phyloP scores from a whole-genome alignment of 2,329 filamentous ascomycete genomes.

The Knoxdaviesia capensis region DNA sequence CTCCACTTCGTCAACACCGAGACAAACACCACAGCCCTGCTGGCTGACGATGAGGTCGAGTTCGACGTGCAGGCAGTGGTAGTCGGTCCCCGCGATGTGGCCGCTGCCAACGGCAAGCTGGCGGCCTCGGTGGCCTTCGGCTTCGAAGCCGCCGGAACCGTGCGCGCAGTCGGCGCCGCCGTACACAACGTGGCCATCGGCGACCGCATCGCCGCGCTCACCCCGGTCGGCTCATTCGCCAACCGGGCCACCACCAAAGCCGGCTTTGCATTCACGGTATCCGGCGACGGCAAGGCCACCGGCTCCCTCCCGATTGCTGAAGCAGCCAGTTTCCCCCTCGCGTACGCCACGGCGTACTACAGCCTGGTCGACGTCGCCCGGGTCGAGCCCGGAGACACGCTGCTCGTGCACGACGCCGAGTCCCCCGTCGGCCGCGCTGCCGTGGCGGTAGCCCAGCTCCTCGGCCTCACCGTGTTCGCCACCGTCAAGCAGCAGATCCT shows the following conservation, averaged over 20 bases:
- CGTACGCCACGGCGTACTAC: conserved; percentile 20
- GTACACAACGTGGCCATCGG: conserved; percentile 36
- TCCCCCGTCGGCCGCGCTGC: conserved; percentile 19
- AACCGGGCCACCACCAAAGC: conserved; percentile 14
- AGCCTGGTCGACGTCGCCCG: conserved; percentile 17
- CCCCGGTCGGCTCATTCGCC: conserved; percentile 13
- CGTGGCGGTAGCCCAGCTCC: conserved; percentile 16
- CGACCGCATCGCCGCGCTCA: conserved; percentile 48
- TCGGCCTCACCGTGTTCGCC: conserved; percentile 19
- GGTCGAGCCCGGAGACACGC: conserved; percentile 15
- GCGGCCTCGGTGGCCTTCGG: conserved; percentile 14
- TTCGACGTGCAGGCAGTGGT: conserved; percentile 21
- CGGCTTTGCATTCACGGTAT: conserved; percentile 16
- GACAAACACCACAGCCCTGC: conserved; percentile 7
- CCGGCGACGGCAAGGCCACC: too few species aligned
- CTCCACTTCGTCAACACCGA: conserved; percentile 19
- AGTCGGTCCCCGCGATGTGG: conserved; percentile 25
- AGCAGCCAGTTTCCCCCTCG: conserved; percentile 19
- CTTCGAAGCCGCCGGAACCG: conserved; percentile 18
- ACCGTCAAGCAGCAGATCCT: conserved; percentile 23
- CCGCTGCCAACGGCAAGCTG: conserved; percentile 20
- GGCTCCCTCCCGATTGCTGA: conserved; percentile 16
- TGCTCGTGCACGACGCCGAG: conserved; percentile 19
- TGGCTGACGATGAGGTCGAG: conserved; percentile 18
- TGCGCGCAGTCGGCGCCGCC: conserved; percentile 10